Evolutionary conservation across 352 stramenopile species (phyloP), one percentile per base, ranked within the genome.

Genomic region (Thalassiosira exigua): DNA sequence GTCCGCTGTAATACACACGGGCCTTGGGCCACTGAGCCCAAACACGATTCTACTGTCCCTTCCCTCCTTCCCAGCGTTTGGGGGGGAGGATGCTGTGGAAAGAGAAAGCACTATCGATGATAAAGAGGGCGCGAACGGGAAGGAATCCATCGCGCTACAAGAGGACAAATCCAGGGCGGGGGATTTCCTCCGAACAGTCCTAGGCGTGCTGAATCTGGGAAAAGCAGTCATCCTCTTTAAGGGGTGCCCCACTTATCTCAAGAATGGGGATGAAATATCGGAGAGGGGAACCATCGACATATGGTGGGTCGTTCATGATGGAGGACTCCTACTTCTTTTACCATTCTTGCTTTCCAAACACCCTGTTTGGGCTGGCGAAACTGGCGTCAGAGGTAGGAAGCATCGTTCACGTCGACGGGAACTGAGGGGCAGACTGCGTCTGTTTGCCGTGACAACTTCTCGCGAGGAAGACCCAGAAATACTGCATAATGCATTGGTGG

Each of bases 241-340:
- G 78, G 85, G 78, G 4, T 78, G 56, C 41, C 36, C 56, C 29
- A 57, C n/a, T 21, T 82, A 92, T 72, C 80, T 81, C 2, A 66
- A 64, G 60, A 70, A 57, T 27, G 60, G 32, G 52, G 50, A 42
- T 21, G 53, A 57, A 0, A 51, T 64, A 52, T 50, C 70, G 52
- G 53, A 65, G 50, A 33, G 52, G 68, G 61, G 69, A 22, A 90
- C 73, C n/a, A 93, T 95, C 59, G 89, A 94, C 73, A 83, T 95
- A 42, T 94, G 85, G 84, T 95, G 91, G 91, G 77, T 95, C 54
- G 84, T 92, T 17, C 75, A 91, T 61, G 90, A 94, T 70, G 89
- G 84, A 36, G 84, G 84, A 1, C 62, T 90, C 5, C 69, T 88
- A 22, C 62, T 90, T 1, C 46, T 90, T 9, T 46, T 88, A 14